These are phyloP conservation scores for Candida ovalis DNA, from an alignment of 805 yeast species.

Conservation along the genomic window DNA sequence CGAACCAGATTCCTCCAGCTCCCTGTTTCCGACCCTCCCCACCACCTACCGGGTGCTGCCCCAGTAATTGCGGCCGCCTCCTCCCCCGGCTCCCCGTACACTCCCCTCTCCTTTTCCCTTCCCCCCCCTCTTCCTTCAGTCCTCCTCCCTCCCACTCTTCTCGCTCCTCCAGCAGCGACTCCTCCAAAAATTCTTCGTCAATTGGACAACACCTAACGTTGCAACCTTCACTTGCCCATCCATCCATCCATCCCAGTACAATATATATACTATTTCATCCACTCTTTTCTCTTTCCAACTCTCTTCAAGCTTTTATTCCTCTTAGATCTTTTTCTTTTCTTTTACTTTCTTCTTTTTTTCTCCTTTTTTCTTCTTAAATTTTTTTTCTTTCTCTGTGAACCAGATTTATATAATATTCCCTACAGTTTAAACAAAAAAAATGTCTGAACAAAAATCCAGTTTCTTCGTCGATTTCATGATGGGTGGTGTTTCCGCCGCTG, in stretches of 20 bases:
- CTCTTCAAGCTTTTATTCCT: background rate
- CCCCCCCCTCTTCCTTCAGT: background rate
- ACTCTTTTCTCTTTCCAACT: background rate
- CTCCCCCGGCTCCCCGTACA: background rate
- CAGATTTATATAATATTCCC: conserved; percentile 6
- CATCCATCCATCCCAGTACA: background rate
- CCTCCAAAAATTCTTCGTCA: background rate
- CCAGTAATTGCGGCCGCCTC: background rate
- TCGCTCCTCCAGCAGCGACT: background rate
- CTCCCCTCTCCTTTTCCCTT: background rate
- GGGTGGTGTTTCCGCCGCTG: conserved; percentile 99
- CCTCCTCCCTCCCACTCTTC: background rate
- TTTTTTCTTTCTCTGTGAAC: conserved; percentile 1
- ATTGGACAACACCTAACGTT: background rate
- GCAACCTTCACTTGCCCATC: background rate
- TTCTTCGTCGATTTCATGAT: conserved; percentile 72
- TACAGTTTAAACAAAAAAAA: conserved; percentile 15
- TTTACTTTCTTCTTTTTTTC: background rate
- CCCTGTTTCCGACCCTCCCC: background rate
- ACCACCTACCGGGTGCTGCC: no score
- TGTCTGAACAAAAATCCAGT: conserved; percentile 40
- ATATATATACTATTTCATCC: conserved; percentile 7
- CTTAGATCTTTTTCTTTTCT: background rate
- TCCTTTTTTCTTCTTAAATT: background rate
- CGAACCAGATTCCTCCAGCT: background rate